These are phyloP conservation scores for Przewalskia tangutica DNA, from an alignment of 257 asterid genomes.

Conservation along the genomic window DNA sequence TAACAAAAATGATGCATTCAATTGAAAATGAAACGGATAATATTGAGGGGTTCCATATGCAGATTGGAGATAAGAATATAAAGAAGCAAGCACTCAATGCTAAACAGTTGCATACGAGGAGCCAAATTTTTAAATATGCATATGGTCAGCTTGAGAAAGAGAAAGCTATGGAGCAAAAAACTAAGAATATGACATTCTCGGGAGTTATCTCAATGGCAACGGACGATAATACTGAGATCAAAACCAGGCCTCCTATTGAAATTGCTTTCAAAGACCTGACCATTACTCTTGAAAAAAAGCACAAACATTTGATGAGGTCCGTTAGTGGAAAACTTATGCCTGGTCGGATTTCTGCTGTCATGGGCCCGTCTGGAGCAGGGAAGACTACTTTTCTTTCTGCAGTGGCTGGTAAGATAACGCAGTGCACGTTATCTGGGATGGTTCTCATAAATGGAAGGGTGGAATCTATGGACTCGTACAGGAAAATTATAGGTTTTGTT, in stretches of 20 bases:
- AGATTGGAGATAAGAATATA: constrained; percentile 57
- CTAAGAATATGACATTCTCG: constrained; percentile 71
- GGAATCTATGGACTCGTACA: constrained; percentile 70
- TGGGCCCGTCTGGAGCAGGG: constrained; percentile 99
- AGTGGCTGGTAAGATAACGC: constrained; percentile 64
- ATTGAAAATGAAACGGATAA: constrained; percentile 49
- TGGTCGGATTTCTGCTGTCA: constrained; percentile 84
- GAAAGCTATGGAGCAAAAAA: constrained; percentile 82
- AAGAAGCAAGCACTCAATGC: constrained; percentile 54
- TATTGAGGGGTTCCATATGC: constrained; percentile 49
- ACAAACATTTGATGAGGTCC: constrained; percentile 78
- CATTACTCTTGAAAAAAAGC: constrained; percentile 59
- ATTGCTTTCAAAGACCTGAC: constrained; percentile 82
- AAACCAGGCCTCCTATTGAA: constrained; percentile 69
- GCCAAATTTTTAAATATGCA: constrained; percentile 92
- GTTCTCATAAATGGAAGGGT: constrained; percentile 75
- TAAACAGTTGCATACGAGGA: constrained; percentile 63
- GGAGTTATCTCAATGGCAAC: constrained; percentile 86
- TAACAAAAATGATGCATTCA: constrained; percentile 60
- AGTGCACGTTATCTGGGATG: constrained; percentile 60
- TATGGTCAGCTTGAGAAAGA: constrained; percentile 92
- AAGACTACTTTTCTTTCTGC: constrained; percentile 94
- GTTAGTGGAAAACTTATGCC: constrained; percentile 73
- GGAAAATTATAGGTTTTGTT: constrained; percentile 77
- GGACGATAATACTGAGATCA: constrained; percentile 37